Percentiles rank a stretch among this genome's conserved stretches.
Conservation (phyloP, 371 early-diverging fungal species). For the Capniomyces stellatus region DNA sequence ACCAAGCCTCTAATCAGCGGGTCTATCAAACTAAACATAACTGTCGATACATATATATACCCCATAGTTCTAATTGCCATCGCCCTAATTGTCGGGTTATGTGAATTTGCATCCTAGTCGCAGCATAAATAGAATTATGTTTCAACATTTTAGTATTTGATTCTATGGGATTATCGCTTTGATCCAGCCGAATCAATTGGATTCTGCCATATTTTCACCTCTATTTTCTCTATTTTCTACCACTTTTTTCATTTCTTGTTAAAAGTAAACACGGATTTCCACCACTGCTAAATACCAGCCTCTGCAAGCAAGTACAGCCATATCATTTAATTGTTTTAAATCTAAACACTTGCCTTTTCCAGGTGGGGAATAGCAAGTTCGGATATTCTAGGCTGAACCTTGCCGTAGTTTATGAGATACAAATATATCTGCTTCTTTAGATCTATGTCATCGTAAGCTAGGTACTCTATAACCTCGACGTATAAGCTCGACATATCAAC, state of each 20-base stretch:
- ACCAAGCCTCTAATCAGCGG: conserved; percentile 72
- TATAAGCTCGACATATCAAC: conserved; percentile 91
- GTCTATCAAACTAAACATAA: conserved; percentile 65
- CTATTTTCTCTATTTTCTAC: no score
- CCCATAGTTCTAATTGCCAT: conserved; percentile 95
- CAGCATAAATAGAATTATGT: no score
- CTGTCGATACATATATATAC: conserved; percentile 86
- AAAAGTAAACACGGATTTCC: no score
- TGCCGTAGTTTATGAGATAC: conserved; percentile 72
- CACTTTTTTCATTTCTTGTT: no score
- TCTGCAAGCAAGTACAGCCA: no score
- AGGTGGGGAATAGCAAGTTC: conserved; percentile 54
- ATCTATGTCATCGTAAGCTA: conserved; percentile 36
- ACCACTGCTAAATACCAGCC: no score
- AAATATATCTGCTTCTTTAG: conserved; percentile 90
- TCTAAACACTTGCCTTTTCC: conserved; percentile 18
- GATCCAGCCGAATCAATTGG: no score
- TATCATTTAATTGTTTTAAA: no score
- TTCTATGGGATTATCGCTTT: no score
- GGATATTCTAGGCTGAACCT: conserved; percentile 76
- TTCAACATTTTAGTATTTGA: no score
- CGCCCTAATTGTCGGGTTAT: conserved; percentile 84
- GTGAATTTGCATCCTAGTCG: conserved; percentile 49
- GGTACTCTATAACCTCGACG: conserved; percentile 41
- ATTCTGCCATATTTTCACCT: no score